Evolutionary conservation across 495 filamentous ascomycete genomes (phyloP).

Genomic region (Lentithecium fluviatile): DNA sequence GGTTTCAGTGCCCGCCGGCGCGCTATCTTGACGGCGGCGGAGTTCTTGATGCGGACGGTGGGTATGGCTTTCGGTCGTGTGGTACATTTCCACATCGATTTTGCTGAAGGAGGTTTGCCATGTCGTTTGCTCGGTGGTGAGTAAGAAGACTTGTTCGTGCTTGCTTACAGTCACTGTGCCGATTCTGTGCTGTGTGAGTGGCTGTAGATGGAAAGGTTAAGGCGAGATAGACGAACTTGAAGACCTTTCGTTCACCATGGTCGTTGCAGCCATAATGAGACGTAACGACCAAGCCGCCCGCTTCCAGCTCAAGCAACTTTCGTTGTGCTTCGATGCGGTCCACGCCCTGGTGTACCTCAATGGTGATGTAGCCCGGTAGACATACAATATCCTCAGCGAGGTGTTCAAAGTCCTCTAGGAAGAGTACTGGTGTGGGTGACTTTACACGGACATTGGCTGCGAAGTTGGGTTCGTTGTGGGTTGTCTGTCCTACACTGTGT

Average conservation of each 20-base stretch:
- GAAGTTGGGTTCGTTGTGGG: too few species aligned
- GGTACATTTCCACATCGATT: not conserved
- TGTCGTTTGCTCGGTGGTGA: not conserved
- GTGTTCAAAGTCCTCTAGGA: conserved; percentile 5
- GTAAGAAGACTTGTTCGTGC: too few species aligned
- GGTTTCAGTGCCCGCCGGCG: too few species aligned
- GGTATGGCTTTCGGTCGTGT: not conserved
- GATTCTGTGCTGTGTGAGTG: too few species aligned
- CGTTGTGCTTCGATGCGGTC: not conserved
- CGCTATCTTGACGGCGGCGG: too few species aligned
- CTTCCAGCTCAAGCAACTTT: not conserved
- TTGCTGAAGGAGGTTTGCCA: not conserved
- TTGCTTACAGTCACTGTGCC: too few species aligned
- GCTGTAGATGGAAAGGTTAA: not conserved
- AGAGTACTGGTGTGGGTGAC: not conserved
- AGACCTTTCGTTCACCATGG: not conserved
- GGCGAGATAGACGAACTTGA: not conserved
- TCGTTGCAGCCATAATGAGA: conserved; percentile 2
- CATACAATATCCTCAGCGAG: not conserved
- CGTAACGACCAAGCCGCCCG: not conserved
- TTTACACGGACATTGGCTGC: not conserved
- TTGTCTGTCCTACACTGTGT: too few species aligned
- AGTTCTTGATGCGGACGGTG: not conserved
- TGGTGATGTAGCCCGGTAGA: not conserved
- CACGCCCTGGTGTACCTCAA: not conserved